phyloP scores from a whole-genome alignment of 805 yeast genomes.

The Starmera dryadoides region DNA sequence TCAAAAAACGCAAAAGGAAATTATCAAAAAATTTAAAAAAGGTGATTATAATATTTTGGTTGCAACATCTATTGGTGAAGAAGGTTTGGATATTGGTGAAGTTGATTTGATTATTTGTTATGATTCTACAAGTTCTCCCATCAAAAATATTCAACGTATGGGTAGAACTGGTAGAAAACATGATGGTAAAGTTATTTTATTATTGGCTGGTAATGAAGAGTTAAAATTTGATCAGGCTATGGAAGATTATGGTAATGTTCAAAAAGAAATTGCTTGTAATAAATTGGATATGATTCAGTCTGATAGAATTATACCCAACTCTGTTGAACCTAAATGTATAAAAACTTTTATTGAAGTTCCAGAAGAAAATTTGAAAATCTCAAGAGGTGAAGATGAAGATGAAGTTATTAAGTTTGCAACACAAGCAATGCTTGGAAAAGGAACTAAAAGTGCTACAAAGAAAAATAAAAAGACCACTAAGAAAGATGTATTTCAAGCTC shows the following conservation, averaged over 20 bases:
- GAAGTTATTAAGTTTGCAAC: constrained; percentile 65
- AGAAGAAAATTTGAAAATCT: constrained; percentile 53
- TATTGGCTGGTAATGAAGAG: constrained; percentile 74
- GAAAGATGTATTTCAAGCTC: constrained; percentile 1
- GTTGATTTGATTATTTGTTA: constrained; percentile 90
- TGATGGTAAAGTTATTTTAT: constrained; percentile 71
- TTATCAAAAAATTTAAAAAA: constrained; percentile 62
- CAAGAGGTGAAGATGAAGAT: constrained; percentile 51
- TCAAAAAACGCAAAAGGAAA: constrained; percentile 78
- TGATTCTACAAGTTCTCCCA: constrained; percentile 91
- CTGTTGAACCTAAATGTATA: constrained; percentile 47
- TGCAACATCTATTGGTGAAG: constrained; percentile 97
- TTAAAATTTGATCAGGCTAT: constrained; percentile 75
- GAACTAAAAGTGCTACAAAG: constrained; percentile 1
- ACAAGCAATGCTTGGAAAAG: constrained; percentile 43
- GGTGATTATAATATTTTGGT: constrained; percentile 78
- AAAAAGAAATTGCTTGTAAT: constrained; percentile 52
- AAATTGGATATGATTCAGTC: constrained; percentile 36
- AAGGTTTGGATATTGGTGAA: constrained; percentile 97
- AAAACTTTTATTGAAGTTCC: constrained; percentile 58
- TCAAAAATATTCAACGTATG: constrained; percentile 90
- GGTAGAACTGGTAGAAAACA: constrained; percentile 97
- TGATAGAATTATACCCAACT: constrained; percentile 63
- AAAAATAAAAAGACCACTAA: background rate
- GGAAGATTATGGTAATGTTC: constrained; percentile 76